Evolutionary conservation across 768 basidiomycete genomes (phyloP), one percentile per base, ranked within the genome.

Genomic region (Leucosporidium yakuticum): DNA sequence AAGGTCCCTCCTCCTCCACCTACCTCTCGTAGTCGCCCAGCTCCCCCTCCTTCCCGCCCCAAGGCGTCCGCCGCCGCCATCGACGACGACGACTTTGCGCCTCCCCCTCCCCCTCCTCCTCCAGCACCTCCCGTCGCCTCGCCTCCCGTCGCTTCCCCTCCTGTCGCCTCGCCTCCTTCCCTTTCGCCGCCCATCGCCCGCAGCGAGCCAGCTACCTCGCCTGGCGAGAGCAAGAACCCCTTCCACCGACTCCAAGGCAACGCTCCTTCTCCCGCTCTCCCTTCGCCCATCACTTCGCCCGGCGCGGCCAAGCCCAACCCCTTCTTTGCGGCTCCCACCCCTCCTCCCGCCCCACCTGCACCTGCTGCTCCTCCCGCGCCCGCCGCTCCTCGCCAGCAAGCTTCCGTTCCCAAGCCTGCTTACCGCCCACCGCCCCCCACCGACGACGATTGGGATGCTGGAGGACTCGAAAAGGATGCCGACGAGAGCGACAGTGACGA

Each of bases 141-240:
- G 15, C 64, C 74, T 2, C 34, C 73, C 5, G 78, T 82, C 34
- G 73, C 81, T 31, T 74, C 80, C 15, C 74, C 79, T 19, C 76
- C 78, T 39, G 76, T 82, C 1, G 70, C 81, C 21, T 72, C 76
- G 20, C 57, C 75, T 21, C 60, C 80, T 34, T 55, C 70, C 51
- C 64, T 67, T 27, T 39, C 69, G 14, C 36, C 69, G 14, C 70
- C 78, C 0, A 78, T 79, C 1, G 70, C 78, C 0, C 74, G 75
- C 0, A 74, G 79, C 9, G 69, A 75, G 1, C 74, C 77, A 44
- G 0, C 75, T 80, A 39, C 66, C 76, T 44, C 62, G 25, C 60
- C 77, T 2, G 82, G 85, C 49, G 86, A 85, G 62, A 82, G 81
- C 61, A 90, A 85, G 14, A 93, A 93, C 77, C 91, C 91, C 0